These are phyloP conservation scores for Wickerhamomyces canadensis DNA, from an alignment of 805 yeast genomes.

Conservation along the genomic window DNA sequence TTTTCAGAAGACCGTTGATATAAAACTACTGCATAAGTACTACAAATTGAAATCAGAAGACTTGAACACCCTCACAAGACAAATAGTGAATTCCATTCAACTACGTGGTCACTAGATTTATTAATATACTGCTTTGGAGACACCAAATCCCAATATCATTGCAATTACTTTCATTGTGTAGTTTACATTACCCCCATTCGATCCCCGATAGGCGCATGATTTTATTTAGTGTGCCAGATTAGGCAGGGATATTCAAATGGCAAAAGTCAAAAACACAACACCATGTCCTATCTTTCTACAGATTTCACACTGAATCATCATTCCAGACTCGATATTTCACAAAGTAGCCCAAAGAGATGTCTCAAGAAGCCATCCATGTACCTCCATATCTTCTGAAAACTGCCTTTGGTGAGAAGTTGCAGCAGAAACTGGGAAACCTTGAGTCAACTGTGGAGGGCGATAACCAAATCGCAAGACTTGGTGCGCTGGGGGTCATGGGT, in stretches of 20 bases:
- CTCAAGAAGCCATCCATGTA: not conserved
- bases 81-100: constrained; percentile 42
- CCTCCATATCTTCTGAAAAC: constrained; percentile 18
- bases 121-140: no score
- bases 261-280: no score
- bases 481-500: constrained; percentile 16
- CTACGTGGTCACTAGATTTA: constrained; percentile 35
- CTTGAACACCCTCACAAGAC: constrained; percentile 28
- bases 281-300: no score
- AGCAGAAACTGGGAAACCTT: constrained; percentile 5
- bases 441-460: constrained; percentile 1
- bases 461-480: constrained; percentile 6
- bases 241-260: no score
- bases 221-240: no score
- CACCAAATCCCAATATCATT: not conserved
- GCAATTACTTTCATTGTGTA: no score
- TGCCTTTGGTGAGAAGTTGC: constrained; percentile 14
- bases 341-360: not conserved
- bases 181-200: no score
- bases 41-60: constrained; percentile 17
- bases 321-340: no score
- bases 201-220: no score
- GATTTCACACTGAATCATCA: no score
- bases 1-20: constrained; percentile 27
- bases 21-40: constrained; percentile 28